Evolutionary conservation across 2,329 filamentous ascomycete species (phyloP), one percentile per base, ranked within the genome.

Genomic region (Penicillium sp.): DNA sequence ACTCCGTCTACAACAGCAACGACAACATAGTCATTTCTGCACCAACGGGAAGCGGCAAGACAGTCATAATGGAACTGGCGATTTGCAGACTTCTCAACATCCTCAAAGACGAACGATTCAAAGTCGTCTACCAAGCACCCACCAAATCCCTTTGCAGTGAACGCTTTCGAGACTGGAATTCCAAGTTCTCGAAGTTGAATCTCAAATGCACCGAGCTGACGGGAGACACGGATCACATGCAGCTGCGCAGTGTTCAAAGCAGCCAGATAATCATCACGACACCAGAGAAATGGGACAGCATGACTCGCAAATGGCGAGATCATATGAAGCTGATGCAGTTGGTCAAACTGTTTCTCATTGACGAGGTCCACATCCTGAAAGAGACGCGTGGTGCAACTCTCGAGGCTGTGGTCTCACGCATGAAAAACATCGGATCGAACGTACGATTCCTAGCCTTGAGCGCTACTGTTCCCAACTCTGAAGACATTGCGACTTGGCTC

Each of bases 271-370:
- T 96, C 60, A 82, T 95, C 57, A 94, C 91, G 0, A 96, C 90
- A 0, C 90, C 91, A 0, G 90, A 96, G 72, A 95, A 95, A 67
- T 95, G 90, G 90, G 90, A 96, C 67, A 93, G 89, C 55, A 87
- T 94, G 69, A 95, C 91, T 0, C 81, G 90, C 16, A 92, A 90
- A 67, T 95, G 91, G 91, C 85, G 87, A 62, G 90, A 95, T 62
- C 88, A 95, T 64, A 81, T 82, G 48, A 88, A 81, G 59, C 75
- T 95, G 16, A 84, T 95, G 72, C 83, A 87, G 54, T 79, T 92
- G 57, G 83, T 95, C 43, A 89, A 88, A 56, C 75, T 96, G 0
- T 90, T 94, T 57, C 80, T 96, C 18, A 92, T 96, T 52, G 90
- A 96, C 62, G 90, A 96, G 67, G 89, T 95, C 0, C 90, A 96